Conservation (phyloP, 2,329 filamentous ascomycete species). For the Cladosporium cucumerinum region DNA sequence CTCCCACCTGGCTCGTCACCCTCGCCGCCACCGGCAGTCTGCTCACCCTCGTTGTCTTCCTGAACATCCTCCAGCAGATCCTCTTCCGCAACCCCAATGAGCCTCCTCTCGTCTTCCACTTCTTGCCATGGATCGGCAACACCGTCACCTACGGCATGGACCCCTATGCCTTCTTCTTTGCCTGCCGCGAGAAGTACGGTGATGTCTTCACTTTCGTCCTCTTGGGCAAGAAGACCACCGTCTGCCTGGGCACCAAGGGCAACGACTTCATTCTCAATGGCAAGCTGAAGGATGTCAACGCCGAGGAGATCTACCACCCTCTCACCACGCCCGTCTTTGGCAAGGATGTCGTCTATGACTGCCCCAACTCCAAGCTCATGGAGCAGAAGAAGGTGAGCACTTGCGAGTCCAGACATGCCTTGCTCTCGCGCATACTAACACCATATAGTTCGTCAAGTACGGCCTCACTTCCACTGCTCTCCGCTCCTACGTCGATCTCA, state of each 20-base stretch:
- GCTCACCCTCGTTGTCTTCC: slow-evolving; percentile 56
- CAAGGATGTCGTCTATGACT: slow-evolving; percentile 84
- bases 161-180: slow-evolving; percentile 79
- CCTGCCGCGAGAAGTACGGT: slow-evolving; percentile 75
- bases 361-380: slow-evolving; percentile 88
- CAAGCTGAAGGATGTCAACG: slow-evolving; percentile 83
- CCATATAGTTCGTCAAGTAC: slow-evolving; percentile 69
- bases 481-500: slow-evolving; percentile 73
- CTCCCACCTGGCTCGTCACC: slow-evolving; percentile 42
- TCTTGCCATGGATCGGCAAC: slow-evolving; percentile 74
- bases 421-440: slow-evolving; percentile 8
- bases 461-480: slow-evolving; percentile 73
- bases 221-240: slow-evolving; percentile 84
- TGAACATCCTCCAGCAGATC: slow-evolving; percentile 79
- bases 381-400: slow-evolving; percentile 84
- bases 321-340: slow-evolving; percentile 72
- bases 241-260: slow-evolving; percentile 74
- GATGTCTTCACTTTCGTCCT: slow-evolving; percentile 88
- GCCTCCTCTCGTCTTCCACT: slow-evolving; percentile 62
- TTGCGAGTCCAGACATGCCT: neutral
- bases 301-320: slow-evolving; percentile 84
- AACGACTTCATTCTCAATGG: slow-evolving; percentile 92
- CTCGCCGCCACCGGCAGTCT: slow-evolving; percentile 46
- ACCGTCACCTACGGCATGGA: slow-evolving; percentile 95
- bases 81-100: slow-evolving; percentile 65